Percentiles rank a stretch among this genome's conserved stretches.
These are phyloP conservation scores for Sugiyamaella castrensis DNA, from an alignment of 1,139 yeast species.

Conservation along the genomic window DNA sequence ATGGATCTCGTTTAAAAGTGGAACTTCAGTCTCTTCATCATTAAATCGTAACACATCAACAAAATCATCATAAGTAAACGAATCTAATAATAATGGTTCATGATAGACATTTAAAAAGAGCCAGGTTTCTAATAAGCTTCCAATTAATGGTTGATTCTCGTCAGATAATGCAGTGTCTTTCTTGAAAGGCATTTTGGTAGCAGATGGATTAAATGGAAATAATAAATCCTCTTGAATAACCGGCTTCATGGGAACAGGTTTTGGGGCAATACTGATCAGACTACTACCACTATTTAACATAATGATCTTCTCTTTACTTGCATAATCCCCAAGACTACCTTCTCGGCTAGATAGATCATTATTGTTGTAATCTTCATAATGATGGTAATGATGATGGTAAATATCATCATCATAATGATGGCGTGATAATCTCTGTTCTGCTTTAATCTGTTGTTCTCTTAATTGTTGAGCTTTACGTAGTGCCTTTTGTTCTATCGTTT, in stretches of 20 bases:
- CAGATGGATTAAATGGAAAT: conserved; percentile 3
- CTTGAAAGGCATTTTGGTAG: conserved; percentile 1
- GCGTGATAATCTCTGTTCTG: no score
- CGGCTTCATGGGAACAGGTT: conserved; percentile 2
- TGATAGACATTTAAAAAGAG: conserved; percentile 69
- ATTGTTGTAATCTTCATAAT: no score
- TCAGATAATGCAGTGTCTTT: background rate
- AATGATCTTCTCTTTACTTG: no score
- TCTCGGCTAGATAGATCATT: no score
- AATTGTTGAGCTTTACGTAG: conserved; percentile 17
- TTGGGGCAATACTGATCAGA: background rate
- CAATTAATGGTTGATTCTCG: conserved; percentile 11
- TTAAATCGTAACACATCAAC: conserved; percentile 54
- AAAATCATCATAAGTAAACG: conserved; percentile 79
- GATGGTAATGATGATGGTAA: no score
- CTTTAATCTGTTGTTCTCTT: conserved; percentile 11
- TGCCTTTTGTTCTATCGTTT: conserved; percentile 13
- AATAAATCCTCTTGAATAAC: conserved; percentile 8
- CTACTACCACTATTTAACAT: background rate
- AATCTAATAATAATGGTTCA: conserved; percentile 59
- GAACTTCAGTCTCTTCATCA: conserved; percentile 50
- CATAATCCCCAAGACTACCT: no score
- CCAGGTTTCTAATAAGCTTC: conserved; percentile 59
- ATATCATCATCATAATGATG: no score
- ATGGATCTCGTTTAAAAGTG: conserved; percentile 65